Evolutionary conservation across 2,329 filamentous ascomycete species (phyloP), one percentile per base, ranked within the genome.

Genomic region (Hypoxylon sp.): DNA sequence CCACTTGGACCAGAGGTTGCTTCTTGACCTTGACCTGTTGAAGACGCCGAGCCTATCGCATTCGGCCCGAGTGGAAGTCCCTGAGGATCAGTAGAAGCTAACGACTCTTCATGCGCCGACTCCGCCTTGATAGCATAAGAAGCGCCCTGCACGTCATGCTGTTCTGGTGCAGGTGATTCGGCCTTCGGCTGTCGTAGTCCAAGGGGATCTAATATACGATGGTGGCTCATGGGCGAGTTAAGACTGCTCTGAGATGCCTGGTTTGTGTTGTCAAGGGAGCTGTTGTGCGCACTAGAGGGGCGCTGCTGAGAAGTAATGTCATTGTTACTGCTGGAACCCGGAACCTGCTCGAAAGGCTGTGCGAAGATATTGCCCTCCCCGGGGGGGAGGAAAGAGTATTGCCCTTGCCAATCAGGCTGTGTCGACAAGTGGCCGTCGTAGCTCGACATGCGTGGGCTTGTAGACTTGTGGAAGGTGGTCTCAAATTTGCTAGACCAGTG

Each of bases 261-360:
- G 74, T 91, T 88, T 6, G 90, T 88, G 67, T 92, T 83, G 31
- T 89, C 89, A 51, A 94, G 84, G 31, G 86, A 83, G 76, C 78
- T 79, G 54, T 76, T 78, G 37, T 79, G 76, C 53, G 76, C 77
- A 64, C 77, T 78, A 65, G 79, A 76, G 37, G 79, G 79, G 48
- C 81, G 80, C 55, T 80, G 80, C 74, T 81, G 80, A 48, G 75
- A 72, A 60, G 73, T 50, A 61, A 66, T 64, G 37, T 80, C 80
- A 66, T 79, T 74, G 72, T 77, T 79, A 71, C 79, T 79, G 64
- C 77, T 75, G 37, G 80, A 76, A 62, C 72, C 74, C 56, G 78
- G 71, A 62, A 77, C 80, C 77, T 84, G 81, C 59, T 82, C 81
- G 72, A 83, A 85, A 13, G 82, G 62, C 66, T 83, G 83, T 50